Base-by-base conservation (phyloP, 192 early-diverging fungal species). In the Lunasporangiospora selenospora region DNA sequence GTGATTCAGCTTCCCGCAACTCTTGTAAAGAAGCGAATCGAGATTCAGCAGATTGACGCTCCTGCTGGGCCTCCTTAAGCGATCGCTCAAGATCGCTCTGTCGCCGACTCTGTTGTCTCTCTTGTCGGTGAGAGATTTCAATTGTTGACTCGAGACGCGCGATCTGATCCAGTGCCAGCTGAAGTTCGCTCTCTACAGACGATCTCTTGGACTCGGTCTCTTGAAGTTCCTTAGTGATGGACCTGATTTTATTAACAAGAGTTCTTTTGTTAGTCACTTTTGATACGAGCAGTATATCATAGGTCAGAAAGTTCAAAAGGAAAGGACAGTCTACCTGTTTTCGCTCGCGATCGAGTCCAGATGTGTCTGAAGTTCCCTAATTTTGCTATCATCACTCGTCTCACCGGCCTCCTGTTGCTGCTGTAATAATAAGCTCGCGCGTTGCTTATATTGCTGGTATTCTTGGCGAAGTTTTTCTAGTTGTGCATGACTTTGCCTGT, bases 371-470 rank as follows among this genome's bases (percentile, higher is more conserved):
- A 73, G 47, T 27, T 73, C 69, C 16, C 29, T 56, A 27, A 52
- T 26, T 29, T 58, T 49, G 37, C 61, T 63, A 33, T 58, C 60
- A 29, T 73, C 69, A 26, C 63, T 61, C 3, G 59, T 31, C 5
- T 62, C 48, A 13, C 57, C 59, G 10, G 69, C 41, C 6, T 73
- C 69, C 12, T 55, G 59, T 31, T 63, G 69, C 58, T 86, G 62
- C 42, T 85, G 62, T 1, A 86, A 51, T 51, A 86, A 58, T 32
- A 63, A 24, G 56, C 81, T 77, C 0, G 85, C 85, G 2, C 85
- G 67, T 38, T 79, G 73, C 50, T 84, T 83, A 45, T 86, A 86
- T 53, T 82, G 80, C 26, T 86, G 80, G 71, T 80, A 86, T 48
- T 86, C 81, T 4, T 43, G 33, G 19, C 79, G 80, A 1, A 71